Evolutionary conservation across 176 grass and related monocot genomes (phyloP), one percentile per base, ranked within the genome.

Genomic region (Avena eriantha): DNA sequence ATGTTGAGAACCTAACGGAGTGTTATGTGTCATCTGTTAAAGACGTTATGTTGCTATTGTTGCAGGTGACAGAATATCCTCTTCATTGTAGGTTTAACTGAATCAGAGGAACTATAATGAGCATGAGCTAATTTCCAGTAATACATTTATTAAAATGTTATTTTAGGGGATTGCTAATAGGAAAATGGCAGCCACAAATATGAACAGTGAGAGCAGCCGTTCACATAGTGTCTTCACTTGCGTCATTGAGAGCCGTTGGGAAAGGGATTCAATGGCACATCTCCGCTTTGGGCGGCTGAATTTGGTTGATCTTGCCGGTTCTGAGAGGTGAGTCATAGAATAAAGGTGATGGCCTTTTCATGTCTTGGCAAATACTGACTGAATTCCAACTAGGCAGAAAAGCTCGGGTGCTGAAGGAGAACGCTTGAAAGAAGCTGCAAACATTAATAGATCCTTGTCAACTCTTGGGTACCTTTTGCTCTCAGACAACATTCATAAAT

Each of bases 201-300:
- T 98, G 96, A 98, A 98, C 50, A 89, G 83, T 70, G 96, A 98
- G 79, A 95, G 96, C 80, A 95, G 93, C 73, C 93, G 96, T 11
- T 98, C 96, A 46, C 96, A 98, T 82, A 95, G 93, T 89, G 93
- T 98, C 82, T 93, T 95, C 53, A 95, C 96, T 53, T 98, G 96
- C 71, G 82, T 95, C 43, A 98, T 95, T 78, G 96, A 98, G 91
- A 98, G 96, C 49, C 86, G 12, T 64, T 92, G 93, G 96, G 91
- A 98, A 78, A 95, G 88, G 77, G 93, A 95, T 84, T 94, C 93
- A 9, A 93, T 93, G 84, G 68, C 90, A 74, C 93, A 98, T 84
- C 81, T 90, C 47, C 93, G 93, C 66, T 95, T 92, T 90, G 93
- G 91, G 67, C 91, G 91, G 76, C 84, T 98, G 83, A 98, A 98